Base-by-base conservation (phyloP, 192 early-diverging fungal genomes). In the Podila clonocystis region DNA sequence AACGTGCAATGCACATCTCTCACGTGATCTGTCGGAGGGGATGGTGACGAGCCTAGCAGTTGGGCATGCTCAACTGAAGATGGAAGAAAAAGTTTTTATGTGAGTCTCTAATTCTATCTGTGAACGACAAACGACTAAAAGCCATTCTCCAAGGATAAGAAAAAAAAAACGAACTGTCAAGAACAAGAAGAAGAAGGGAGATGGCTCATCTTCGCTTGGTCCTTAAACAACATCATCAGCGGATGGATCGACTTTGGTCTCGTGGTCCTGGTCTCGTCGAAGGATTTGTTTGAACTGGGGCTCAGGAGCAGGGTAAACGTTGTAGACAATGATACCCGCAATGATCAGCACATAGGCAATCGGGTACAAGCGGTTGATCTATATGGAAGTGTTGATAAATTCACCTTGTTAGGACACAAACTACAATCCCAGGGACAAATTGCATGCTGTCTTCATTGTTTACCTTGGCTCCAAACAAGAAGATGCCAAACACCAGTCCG, bases 401-500 rank as follows among this genome's bases (percentile, higher is more conserved):
- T 11, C 34, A 36, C 34, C 6, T 9, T 9, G 34, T 4, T 17
- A 52, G 24, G 22, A 33, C 17, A 33, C 17, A 50, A 26, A 24
- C 0, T 45, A 33, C 30, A 9, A 48, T 30, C 26, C 19, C 13
- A 31, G 8, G 52, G 22, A 20, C 20, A 17, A 12, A 55, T 36
- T 36, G 31, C 33, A 34, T 22, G 31, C 28, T 9, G 19, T n/a
- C 15, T 50, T 50, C 49, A 0, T 26, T 38, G 38, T 55, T 85
- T 65, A 93, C 90, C 59, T 49, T 82, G 67, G 90, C 82, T 34
- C 88, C 74, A 82, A 93, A 93, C 67, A 95, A 83, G 76, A 87
- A 89, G 52, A 91, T 76, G 36, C 90, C 90, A 88, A 95, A 94
- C 55, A 93, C 84, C 33, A 94, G 83, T 2, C 91, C 91, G 72